Evolutionary conservation across 257 asterid species (phyloP).

Genomic region (Euphrasia confusa): DNA sequence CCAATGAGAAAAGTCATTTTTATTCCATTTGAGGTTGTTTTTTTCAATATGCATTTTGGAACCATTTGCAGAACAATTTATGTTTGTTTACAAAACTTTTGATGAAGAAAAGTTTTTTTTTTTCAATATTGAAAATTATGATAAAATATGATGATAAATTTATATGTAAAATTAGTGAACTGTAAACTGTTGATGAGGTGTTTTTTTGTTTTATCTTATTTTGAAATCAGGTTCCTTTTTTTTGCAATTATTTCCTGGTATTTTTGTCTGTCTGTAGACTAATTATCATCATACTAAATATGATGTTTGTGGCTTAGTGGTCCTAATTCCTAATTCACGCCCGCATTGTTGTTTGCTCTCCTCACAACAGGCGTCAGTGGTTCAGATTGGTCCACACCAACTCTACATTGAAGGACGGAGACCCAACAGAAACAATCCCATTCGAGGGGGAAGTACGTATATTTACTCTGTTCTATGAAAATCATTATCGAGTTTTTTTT

Average conservation of each 20-base stretch:
- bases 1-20: not conserved
- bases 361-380: constrained; percentile 74
- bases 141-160: not conserved
- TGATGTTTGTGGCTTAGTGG: not conserved
- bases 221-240: no score
- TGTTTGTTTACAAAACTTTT: not conserved
- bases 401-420: constrained; percentile 92
- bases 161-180: no score
- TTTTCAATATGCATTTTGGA: not conserved
- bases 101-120: not conserved
- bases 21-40: not conserved
- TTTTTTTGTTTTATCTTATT: no score
- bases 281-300: not conserved
- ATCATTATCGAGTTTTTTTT: not conserved
- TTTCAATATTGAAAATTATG: not conserved
- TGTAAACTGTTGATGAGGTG: no score
- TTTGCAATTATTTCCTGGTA: no score
- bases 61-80: not conserved
- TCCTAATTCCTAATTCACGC: no score
- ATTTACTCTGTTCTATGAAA: constrained; percentile 7
- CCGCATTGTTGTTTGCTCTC: not conserved
- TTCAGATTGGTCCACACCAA: constrained; percentile 68
- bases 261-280: not conserved
- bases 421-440: constrained; percentile 62
- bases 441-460: constrained; percentile 81